Percentiles rank a stretch among this genome's conserved stretches.
These are phyloP conservation scores for Symmetrospora coprosmae DNA, from an alignment of 768 basidiomycete species.

Conservation along the genomic window DNA sequence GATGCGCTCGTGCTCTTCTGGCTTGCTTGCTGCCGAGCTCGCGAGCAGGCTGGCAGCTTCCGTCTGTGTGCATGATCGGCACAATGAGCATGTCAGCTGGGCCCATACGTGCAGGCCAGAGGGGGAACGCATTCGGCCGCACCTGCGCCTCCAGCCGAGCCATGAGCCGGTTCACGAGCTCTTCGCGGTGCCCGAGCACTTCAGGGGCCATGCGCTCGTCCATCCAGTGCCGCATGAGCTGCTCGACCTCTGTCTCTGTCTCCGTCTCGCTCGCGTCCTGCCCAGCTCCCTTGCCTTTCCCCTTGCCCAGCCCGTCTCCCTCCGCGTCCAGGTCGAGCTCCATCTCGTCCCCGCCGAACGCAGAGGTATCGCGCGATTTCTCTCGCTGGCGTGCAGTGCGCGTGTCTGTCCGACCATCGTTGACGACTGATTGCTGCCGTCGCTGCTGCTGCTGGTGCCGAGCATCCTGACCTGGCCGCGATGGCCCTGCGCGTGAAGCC, in stretches of 20 bases:
- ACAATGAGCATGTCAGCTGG: not conserved
- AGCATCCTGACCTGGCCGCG: too few relatives aligned
- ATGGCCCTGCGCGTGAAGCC: too few relatives aligned
- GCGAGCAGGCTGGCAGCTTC: conserved; percentile 1
- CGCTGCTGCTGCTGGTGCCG: too few relatives aligned
- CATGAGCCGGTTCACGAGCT: conserved; percentile 24
- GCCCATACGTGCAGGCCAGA: conserved; percentile 1
- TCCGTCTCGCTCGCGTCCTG: not conserved
- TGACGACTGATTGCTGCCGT: too few relatives aligned
- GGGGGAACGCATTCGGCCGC: not conserved
- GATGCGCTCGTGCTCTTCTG: conserved; percentile 16
- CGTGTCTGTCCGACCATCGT: too few relatives aligned
- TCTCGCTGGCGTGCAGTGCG: too few relatives aligned
- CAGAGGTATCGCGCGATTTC: too few relatives aligned
- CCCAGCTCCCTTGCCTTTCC: too few relatives aligned
- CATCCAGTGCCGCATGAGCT: conserved; percentile 26
- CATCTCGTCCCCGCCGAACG: too few relatives aligned
- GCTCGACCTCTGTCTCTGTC: conserved; percentile 25
- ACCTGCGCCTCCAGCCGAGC: conserved; percentile 23
- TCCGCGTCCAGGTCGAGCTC: too few relatives aligned
- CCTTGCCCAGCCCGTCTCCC: too few relatives aligned
- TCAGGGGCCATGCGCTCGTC: conserved; percentile 30
- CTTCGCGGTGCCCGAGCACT: conserved; percentile 20
- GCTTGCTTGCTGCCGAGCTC: not conserved
- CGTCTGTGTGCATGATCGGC: not conserved